A percentile compares a stretch with the other conserved stretches of the same genome.
These are phyloP conservation scores for Phytophthora pluvialis DNA, from an alignment of 352 stramenopile genomes.

Conservation along the genomic window DNA sequence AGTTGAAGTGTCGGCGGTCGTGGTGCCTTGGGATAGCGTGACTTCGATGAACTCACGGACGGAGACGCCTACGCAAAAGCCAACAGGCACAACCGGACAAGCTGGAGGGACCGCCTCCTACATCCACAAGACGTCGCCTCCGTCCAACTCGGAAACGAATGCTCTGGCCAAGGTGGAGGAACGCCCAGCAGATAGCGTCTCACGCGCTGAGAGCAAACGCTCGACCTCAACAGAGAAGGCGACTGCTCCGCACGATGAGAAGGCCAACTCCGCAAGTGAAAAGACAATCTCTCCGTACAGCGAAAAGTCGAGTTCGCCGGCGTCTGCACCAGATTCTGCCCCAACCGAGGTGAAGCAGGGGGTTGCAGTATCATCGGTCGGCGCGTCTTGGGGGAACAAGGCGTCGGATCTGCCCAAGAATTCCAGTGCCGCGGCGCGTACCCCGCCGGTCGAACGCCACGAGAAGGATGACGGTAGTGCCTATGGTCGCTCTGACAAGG, in stretches of 20 bases:
- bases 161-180: neutral
- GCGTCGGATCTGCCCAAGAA: neutral
- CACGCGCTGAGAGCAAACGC: neutral
- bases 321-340: neutral
- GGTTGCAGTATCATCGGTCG: neutral
- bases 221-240: neutral
- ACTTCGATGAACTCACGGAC: neutral
- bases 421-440: neutral
- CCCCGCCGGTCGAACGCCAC: no score
- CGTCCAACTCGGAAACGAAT: neutral
- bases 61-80: neutral
- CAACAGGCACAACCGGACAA: neutral
- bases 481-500: no score
- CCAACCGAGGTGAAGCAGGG: neutral
- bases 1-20: slow-evolving; percentile 7
- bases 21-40: slow-evolving; percentile 12
- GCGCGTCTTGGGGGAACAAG: neutral
- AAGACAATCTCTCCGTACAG: neutral
- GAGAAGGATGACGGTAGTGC: no score
- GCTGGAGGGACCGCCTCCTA: neutral
- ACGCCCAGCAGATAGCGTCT: neutral
- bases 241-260: neutral
- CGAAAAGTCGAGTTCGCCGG: neutral
- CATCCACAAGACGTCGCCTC: neutral
- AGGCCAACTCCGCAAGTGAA: neutral